Base-by-base conservation (phyloP, 441 rosid species). In the Croton laevigatus region DNA sequence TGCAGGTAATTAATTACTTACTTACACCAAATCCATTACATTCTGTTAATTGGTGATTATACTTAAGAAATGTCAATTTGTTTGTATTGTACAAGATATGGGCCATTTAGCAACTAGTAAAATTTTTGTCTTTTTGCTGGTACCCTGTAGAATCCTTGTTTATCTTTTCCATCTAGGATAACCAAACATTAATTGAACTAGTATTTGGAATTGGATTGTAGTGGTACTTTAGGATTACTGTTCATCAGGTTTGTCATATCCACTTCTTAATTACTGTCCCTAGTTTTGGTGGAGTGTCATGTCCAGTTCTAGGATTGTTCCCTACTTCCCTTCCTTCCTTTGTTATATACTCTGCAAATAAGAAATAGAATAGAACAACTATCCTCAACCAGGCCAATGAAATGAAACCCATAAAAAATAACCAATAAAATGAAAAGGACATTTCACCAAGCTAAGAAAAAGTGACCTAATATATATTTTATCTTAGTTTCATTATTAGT, bases 1-100 rank as follows among this genome's bases (percentile, higher is more conserved):
- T 93, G 98, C 91, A 83, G 97, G 98, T 93, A 85, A 76, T 23
- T 64, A 14, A 20, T 54, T 54, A 53, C n/a, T 19, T 19, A n/a
- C n/a, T n/a, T n/a, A n/a, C 11, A 2, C 38, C 16, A 20, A 37
- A 14, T 23, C 58, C n/a, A 59, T 57, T 22, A 16, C 17, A 4
- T 49, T 49, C 44, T 0, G 9, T 40, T 40, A 40, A 40, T 40
- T 6, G 44, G 44, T 48, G 57, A 6, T 3, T 19, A 17, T 12
- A 17, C 11, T 52, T 19, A n/a, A 10, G 19, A 49, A n/a, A 17
- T 5, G 57, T 52, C 57, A 52, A 52, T 17, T 52, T 52, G 55
- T 52, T 52, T 52, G 23, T 51, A 19, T 37, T 57, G 55, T 20
- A n/a, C 55, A 19, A 13, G 51, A 46, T 3, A 8, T 6, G 51